phyloP scores from a whole-genome alignment of 306 rosid genomes.

The Prunus fruticosa region DNA sequence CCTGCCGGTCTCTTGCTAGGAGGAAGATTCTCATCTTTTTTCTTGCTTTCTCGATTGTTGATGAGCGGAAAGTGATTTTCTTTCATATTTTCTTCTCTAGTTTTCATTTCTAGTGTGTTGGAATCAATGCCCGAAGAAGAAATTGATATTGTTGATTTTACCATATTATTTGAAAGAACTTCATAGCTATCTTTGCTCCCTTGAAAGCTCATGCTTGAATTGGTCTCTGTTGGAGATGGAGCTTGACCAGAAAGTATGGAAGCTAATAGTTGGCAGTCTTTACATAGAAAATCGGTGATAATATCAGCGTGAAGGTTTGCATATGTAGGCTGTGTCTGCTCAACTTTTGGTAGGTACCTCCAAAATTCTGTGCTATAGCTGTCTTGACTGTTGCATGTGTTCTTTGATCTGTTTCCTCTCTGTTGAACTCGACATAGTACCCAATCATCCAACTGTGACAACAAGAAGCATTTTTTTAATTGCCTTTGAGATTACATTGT shows the following conservation, averaged over 20 bases:
- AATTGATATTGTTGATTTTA: constrained; percentile 33
- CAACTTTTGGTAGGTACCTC: constrained; percentile 19
- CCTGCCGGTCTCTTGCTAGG: constrained; percentile 23
- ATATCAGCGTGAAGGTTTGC: constrained; percentile 26
- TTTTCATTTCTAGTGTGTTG: constrained; percentile 31
- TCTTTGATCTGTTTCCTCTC: constrained; percentile 43
- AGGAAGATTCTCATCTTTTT: constrained; percentile 20
- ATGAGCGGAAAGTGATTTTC: constrained; percentile 32
- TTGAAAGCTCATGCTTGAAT: constrained; percentile 24
- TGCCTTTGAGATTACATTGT: neutral
- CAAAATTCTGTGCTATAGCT: constrained; percentile 23
- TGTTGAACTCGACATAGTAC: constrained; percentile 70
- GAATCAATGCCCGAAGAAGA: constrained; percentile 34
- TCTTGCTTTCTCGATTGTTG: constrained; percentile 25
- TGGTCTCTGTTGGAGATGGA: constrained; percentile 33
- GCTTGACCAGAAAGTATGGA: constrained; percentile 60
- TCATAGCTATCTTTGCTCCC: constrained; percentile 23
- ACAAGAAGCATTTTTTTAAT: constrained; percentile 5
- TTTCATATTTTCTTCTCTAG: constrained; percentile 34
- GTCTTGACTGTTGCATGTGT: constrained; percentile 36
- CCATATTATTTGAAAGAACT: constrained; percentile 26
- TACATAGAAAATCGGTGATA: constrained; percentile 39
- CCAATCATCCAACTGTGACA: constrained; percentile 75
- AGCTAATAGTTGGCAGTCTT: constrained; percentile 49
- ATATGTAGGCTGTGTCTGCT: constrained; percentile 26